phyloP scores from a whole-genome alignment of 169 alveolate species.

The Babesia divergens region DNA sequence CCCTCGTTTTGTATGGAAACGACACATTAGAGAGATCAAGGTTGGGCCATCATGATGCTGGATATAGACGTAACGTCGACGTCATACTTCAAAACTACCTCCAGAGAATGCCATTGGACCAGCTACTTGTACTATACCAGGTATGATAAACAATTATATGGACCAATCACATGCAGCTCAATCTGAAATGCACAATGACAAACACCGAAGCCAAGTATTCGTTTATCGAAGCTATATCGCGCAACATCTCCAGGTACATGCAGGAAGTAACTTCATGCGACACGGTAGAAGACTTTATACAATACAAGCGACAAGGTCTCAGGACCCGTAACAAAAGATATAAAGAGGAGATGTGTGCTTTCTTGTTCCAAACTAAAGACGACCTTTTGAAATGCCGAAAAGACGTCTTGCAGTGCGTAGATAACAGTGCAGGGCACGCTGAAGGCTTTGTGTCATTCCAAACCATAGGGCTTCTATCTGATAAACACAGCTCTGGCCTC shows the following conservation, averaged over 20 bases:
- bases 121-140: conserved; percentile 40
- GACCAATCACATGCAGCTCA: background rate
- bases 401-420: background rate
- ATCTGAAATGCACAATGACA: conserved; percentile 3
- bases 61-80: background rate
- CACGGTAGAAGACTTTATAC: conserved; percentile 7
- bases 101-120: conserved; percentile 27
- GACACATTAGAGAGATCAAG: conserved; percentile 3
- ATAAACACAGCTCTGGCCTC: background rate
- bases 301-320: background rate
- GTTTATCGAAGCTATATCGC: conserved; percentile 37
- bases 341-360: background rate
- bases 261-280: conserved; percentile 15
- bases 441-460: conserved; percentile 8
- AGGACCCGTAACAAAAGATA: background rate
- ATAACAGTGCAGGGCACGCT: background rate
- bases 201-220: conserved; percentile 12
- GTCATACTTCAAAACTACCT: conserved; percentile 24
- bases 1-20: conserved; percentile 11
- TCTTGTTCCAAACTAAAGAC: background rate
- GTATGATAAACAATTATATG: background rate
- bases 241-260: background rate
- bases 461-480: background rate
- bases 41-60: background rate
- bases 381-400: conserved; percentile 1